These are phyloP conservation scores for Solanum medicagineum DNA, from an alignment of 257 asterid species.

Conservation along the genomic window DNA sequence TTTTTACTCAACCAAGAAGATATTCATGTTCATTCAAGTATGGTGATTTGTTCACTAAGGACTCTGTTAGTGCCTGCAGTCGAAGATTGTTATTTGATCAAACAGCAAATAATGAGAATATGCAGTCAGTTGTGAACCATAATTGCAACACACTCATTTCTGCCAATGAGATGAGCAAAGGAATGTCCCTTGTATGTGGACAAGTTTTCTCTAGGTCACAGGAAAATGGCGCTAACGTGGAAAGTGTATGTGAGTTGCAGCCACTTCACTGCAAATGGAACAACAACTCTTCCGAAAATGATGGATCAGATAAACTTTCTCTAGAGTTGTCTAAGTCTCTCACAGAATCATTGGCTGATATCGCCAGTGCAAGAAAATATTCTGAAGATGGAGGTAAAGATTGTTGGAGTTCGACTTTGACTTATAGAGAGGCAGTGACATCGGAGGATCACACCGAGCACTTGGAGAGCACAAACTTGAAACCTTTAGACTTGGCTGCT, in stretches of 20 bases:
- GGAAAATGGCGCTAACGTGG: neutral
- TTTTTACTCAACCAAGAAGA: constrained; percentile 48
- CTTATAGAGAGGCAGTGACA: neutral
- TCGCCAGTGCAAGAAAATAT: neutral
- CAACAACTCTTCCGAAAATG: neutral
- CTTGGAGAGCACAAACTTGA: neutral
- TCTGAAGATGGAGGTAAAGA: neutral
- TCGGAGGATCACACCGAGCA: neutral
- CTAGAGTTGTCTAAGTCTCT: neutral
- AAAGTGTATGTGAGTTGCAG: neutral
- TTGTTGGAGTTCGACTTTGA: neutral
- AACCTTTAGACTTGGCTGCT: neutral
- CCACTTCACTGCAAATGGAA: neutral
- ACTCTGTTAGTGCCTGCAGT: neutral
- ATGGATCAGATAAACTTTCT: neutral
- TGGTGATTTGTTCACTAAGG: neutral
- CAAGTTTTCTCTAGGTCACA: neutral
- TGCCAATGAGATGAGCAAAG: neutral
- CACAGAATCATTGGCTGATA: neutral
- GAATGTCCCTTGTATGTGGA: neutral
- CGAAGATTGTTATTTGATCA: constrained; percentile 11
- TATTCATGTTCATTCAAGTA: constrained; percentile 1
- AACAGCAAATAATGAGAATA: neutral
- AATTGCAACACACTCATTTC: neutral
- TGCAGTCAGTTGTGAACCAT: neutral